Conservation (phyloP, 2,329 filamentous ascomycete genomes). For the Alternaria sp. region DNA sequence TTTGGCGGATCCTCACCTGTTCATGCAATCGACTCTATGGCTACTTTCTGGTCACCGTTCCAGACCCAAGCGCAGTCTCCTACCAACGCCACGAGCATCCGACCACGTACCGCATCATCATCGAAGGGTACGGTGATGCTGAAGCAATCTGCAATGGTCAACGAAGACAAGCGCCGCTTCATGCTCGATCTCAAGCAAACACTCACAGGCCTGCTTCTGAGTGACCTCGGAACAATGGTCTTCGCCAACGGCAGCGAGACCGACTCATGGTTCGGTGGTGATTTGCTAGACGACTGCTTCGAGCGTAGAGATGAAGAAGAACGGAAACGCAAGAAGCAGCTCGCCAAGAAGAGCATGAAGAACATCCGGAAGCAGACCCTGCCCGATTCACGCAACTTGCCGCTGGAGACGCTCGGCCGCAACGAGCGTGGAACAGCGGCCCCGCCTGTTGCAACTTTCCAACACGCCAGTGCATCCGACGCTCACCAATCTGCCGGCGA, state of each 20-base stretch:
- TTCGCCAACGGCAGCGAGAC: slow-evolving; percentile 92
- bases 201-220: slow-evolving; percentile 82
- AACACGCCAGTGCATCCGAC: slow-evolving; percentile 49
- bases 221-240: slow-evolving; percentile 85
- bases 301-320: slow-evolving; percentile 51
- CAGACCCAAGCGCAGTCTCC: slow-evolving; percentile 71
- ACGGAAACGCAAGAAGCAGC: slow-evolving; percentile 45
- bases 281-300: slow-evolving; percentile 58
- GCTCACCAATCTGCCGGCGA: slow-evolving; percentile 53
- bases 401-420: slow-evolving; percentile 52
- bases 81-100: slow-evolving; percentile 65
- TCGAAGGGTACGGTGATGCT: slow-evolving; percentile 71
- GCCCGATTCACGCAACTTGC: slow-evolving; percentile 46
- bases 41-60: slow-evolving; percentile 90
- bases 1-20: slow-evolving; percentile 72
- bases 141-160: slow-evolving; percentile 60
- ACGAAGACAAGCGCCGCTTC: slow-evolving; percentile 78
- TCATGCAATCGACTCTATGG: slow-evolving; percentile 74
- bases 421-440: slow-evolving; percentile 50
- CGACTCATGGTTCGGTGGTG: slow-evolving; percentile 79
- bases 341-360: slow-evolving; percentile 63
- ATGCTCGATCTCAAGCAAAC: slow-evolving; percentile 77
- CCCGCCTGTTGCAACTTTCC: slow-evolving; percentile 51
- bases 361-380: slow-evolving; percentile 57
- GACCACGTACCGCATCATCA: slow-evolving; percentile 70